Base-by-base conservation (phyloP, 495 filamentous ascomycete species). In the Hypoxylon lenormandii region DNA sequence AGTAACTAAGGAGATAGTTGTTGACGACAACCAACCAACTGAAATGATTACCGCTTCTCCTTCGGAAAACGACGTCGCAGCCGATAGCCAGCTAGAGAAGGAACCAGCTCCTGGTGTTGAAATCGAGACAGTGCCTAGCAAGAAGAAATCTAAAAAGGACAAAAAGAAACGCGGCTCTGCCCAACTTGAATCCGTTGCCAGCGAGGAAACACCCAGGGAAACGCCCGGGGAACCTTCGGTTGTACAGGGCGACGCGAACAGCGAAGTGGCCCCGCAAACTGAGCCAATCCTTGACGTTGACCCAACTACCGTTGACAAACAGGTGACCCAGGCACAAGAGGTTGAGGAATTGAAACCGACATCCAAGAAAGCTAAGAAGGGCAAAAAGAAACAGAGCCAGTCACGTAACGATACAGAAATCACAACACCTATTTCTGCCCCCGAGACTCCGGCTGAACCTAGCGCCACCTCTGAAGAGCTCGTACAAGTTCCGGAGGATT, bases 81-180 rank as follows among this genome's bases (percentile, higher is more conserved):
- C 43, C 42, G 53, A 57, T 22, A 37, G 43, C 13, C 45, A 62
- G 18, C 28, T 63, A 15, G 42, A 53, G n/a, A 51, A 70, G 43
- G 50, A 40, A 8, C 38, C 50, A 50, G 37, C 56, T 50, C 49
- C 55, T 13, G 70, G 69, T 10, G 16, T 53, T 26, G 55, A 64
- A 43, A 18, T 56, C n/a, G 42, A 33, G 10, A 7, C 30, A 3
- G 30, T 19, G 10, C n/a, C 52, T 19, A 48, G 36, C 65, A 49
- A 69, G 12, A 51, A 63, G 23, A 43, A 66, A 22, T 46, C 54
- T 10, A 69, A 52, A 33, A 60, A 66, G 36, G 61, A 64, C 47
- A 54, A 66, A 26, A 53, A 72, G 53, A 69, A 67, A 33, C 57
- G 19, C 40, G 61, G 33, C 26, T 58, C 66, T 51, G n/a, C 33